Base-by-base conservation (phyloP, 495 filamentous ascomycete genomes). In the Elaphomyces granulatus region DNA sequence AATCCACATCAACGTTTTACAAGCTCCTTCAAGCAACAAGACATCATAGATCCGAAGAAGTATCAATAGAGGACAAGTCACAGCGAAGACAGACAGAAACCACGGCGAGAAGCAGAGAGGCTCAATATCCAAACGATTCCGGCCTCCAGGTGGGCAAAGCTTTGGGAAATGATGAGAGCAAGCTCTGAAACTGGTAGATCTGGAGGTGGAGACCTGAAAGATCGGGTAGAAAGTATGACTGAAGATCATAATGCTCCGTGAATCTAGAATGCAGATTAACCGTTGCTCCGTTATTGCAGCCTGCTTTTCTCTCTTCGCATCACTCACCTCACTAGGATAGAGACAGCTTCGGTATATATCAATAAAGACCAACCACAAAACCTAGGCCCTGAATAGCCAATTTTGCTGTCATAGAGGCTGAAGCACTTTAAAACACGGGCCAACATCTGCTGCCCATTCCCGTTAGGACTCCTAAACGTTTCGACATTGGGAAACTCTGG, bases 31-130 rank as follows among this genome's bases (percentile, higher is more conserved):
- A 20, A 88, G 83, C 63, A 99, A 87, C 41, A 99, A 82, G 32
- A 99, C 86, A 69, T 99, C 92, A 73, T 94, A 99, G 51, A 96
- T 96, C 43, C 90, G 83, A 62, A 99, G 88, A 44, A 99, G 72
- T 87, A 99, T 95, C 9, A 88, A 87, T 43, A 99, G 61, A 34
- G 90, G 90, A 57, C 90, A 99, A 4, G 87, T 93, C 45, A 94
- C 85, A 16, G 90, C 92, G 59, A 95, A 99, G 64, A 95, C 94
- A 2, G 87, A 94, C 38, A 99, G 68, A 64, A 99, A 99, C 90
- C 90, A 99, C 67, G 95, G 92, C 44, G 90, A 94, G 39, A 94
- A 82, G 56, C 95, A 96, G 36, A 88, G 75, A 3, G 87, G 87
- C 50, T 96, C 87, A 37, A 99, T 78, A 50, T 83, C 73, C 32